phyloP scores from a whole-genome alignment of 306 rosid species.

The Vigna mungo region DNA sequence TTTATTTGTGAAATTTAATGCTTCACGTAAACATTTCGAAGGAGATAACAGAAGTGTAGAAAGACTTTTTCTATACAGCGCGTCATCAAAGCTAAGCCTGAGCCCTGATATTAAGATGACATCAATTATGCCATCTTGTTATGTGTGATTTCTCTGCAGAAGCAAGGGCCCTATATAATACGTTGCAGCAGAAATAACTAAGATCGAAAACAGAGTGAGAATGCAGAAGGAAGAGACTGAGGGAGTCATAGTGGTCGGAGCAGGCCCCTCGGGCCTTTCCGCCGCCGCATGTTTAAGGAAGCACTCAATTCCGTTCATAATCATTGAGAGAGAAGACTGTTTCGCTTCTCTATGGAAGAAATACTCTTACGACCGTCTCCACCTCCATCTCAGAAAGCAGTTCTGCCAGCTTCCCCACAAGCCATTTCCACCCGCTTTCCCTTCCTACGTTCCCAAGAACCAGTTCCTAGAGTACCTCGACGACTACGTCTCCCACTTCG shows the following conservation, averaged over 20 bases:
- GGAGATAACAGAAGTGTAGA: no score
- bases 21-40: no score
- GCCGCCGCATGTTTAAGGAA: conserved; percentile 55
- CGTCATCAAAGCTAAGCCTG: no score
- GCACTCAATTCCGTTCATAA: conserved; percentile 51
- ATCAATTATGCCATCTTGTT: no score
- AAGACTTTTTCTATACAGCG: no score
- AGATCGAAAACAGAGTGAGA: background rate
- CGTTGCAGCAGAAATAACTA: no score
- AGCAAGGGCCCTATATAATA: no score
- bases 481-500: conserved; percentile 65
- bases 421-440: conserved; percentile 55
- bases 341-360: conserved; percentile 73
- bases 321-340: conserved; percentile 73
- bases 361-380: conserved; percentile 78
- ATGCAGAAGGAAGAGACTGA: background rate
- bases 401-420: conserved; percentile 68
- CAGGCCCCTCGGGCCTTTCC: conserved; percentile 77
- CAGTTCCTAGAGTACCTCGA: conserved; percentile 57
- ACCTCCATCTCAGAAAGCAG: conserved; percentile 67
- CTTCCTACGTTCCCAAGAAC: conserved; percentile 55
- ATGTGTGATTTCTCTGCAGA: no score
- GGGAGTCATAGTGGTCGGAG: conserved; percentile 66
- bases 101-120: no score
- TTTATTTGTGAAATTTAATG: no score